Evolutionary conservation across 176 grass and related monocot species (phyloP).

Genomic region (Thinopyrum elongatum): DNA sequence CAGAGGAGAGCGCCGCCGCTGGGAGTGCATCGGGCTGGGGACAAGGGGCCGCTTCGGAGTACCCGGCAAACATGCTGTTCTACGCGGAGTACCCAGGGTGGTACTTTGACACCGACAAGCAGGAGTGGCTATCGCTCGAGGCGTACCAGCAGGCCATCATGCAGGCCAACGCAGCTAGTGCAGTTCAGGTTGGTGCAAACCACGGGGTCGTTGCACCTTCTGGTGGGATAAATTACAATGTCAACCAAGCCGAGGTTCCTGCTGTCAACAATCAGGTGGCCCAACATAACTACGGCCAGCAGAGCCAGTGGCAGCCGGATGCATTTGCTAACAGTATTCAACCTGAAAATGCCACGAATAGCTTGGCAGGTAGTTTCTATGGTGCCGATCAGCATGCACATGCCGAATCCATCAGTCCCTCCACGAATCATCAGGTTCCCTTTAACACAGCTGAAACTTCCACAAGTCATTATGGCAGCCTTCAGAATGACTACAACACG

Average conservation of each 20-base stretch:
- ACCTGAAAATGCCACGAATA: slow-evolving; percentile 37
- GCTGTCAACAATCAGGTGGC: slow-evolving; percentile 20
- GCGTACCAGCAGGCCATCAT: slow-evolving; percentile 53
- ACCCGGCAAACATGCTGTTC: slow-evolving; percentile 90
- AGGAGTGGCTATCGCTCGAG: slow-evolving; percentile 77
- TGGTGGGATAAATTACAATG: background rate
- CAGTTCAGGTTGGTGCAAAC: slow-evolving; percentile 44
- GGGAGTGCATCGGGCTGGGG: slow-evolving; percentile 34
- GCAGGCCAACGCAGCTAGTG: slow-evolving; percentile 4
- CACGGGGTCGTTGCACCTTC: slow-evolving; percentile 14
- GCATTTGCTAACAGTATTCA: slow-evolving; percentile 40
- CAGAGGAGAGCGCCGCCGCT: slow-evolving; percentile 44
- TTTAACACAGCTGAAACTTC: slow-evolving; percentile 30
- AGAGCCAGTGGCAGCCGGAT: slow-evolving; percentile 46
- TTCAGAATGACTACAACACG: slow-evolving; percentile 38
- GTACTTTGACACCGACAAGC: slow-evolving; percentile 89
- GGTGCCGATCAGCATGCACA: slow-evolving; percentile 28
- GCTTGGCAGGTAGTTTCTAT: slow-evolving; percentile 44
- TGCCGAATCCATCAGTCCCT: slow-evolving; percentile 5
- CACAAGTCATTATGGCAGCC: slow-evolving; percentile 17
- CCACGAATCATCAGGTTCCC: slow-evolving; percentile 25
- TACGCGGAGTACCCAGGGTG: slow-evolving; percentile 83
- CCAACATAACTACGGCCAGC: slow-evolving; percentile 48
- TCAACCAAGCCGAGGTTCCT: slow-evolving; percentile 9
- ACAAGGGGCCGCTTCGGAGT: slow-evolving; percentile 28